Conservation (phyloP, 306 rosid species). For the Rubus idaeus region DNA sequence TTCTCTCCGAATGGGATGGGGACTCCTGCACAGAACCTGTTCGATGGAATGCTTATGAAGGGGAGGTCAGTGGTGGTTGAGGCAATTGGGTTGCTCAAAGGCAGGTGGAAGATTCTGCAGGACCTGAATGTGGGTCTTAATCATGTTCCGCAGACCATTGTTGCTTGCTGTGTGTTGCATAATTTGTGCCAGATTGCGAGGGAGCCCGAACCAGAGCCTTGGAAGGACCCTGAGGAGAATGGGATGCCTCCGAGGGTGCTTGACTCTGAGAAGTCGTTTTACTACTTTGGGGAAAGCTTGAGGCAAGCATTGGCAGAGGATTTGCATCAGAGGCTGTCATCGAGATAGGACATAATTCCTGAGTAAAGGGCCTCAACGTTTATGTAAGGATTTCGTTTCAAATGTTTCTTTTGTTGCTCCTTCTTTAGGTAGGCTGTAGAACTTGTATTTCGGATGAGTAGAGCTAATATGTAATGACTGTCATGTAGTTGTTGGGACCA, state of each 20-base stretch:
- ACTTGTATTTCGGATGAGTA: conserved; percentile 17
- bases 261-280: conserved; percentile 65
- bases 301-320: conserved; percentile 92
- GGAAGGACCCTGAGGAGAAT: conserved; percentile 86
- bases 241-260: conserved; percentile 64
- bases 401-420: conserved; percentile 1
- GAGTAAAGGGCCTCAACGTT: neutral
- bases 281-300: conserved; percentile 74
- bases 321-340: conserved; percentile 83
- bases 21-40: conserved; percentile 77
- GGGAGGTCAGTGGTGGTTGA: conserved; percentile 83
- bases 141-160: conserved; percentile 85
- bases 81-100: conserved; percentile 84
- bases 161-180: conserved; percentile 91
- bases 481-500: conserved; percentile 10
- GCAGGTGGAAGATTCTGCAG: conserved; percentile 89
- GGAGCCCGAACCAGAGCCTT: conserved; percentile 84
- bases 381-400: conserved; percentile 8
- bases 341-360: conserved; percentile 46
- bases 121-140: conserved; percentile 77
- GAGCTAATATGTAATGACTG: conserved; percentile 9
- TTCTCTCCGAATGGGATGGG: conserved; percentile 71
- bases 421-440: conserved; percentile 10
- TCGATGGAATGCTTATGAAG: conserved; percentile 93
- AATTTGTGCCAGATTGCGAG: conserved; percentile 91